Base-by-base conservation (phyloP, 2,329 filamentous ascomycete genomes). In the Xylaria sp. region DNA sequence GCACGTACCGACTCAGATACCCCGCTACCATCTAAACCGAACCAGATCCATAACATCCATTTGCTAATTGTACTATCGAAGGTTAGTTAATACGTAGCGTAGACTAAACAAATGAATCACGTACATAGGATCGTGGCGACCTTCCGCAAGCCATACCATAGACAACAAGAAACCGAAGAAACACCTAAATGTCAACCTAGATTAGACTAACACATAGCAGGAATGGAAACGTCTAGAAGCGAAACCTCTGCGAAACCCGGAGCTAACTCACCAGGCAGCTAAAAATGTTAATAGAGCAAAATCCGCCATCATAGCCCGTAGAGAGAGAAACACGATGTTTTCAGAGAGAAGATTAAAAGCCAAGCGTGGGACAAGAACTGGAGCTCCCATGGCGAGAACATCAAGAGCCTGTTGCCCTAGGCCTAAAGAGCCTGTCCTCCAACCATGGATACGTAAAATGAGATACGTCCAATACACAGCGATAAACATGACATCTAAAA, bases 21-120 rank as follows among this genome's bases (percentile, higher is more conserved):
- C 7, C 86, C 86, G 3, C 83, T 87, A 6, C 85, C 92, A 69
- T 95, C 92, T 1, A 96, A 84, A 2, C 92, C 92, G 71, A 96
- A 95, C 92, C 92, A 96, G 66, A 96, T 93, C 84, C 90, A 95
- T 1, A 95, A 84, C 91, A 96, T 94, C 92, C 92, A 96, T 75
- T 93, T 93, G 44, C 87, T 87, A 64, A 95, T 93, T 1, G 88
- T 91, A 4, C 81, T 84, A 47, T 27, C 37, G 0, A 63, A 40
- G 9, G 48, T 72, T 62, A 70, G 68, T 43, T 9, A 44, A 38
- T n/a, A 41, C 21, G n/a, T n/a, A n/a, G n/a, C 11, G 1, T 1
- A 13, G 17, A 13, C 11, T 48, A 9, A 47, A 9, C 8, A 9
- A 2, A 19, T 9, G 23, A n/a, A 62, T 3, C 7, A 74, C 80